phyloP scores from a whole-genome alignment of 192 early-diverging fungal genomes.

The Dissophora globulifera region DNA sequence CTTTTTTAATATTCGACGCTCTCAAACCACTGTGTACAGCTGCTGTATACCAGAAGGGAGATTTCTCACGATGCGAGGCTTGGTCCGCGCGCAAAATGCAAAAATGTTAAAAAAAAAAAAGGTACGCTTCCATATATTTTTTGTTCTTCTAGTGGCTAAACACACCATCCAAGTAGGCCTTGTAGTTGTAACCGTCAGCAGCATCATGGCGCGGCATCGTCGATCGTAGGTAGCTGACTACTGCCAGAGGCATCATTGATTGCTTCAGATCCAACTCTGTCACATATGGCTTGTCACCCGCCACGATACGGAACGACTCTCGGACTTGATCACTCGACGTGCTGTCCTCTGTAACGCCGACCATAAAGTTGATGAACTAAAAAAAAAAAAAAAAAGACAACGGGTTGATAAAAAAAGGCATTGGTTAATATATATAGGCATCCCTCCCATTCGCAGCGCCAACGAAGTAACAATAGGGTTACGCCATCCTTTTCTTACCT shows the following conservation, averaged over 20 bases:
- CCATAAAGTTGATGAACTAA: slow-evolving; percentile 87
- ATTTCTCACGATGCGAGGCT: too few relatives aligned
- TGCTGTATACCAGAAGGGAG: too few relatives aligned
- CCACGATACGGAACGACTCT: slow-evolving; percentile 87
- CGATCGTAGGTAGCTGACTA: slow-evolving; percentile 79
- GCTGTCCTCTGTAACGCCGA: slow-evolving; percentile 89
- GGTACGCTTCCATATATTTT: neutral
- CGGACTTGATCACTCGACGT: slow-evolving; percentile 87
- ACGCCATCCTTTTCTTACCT: slow-evolving; percentile 67
- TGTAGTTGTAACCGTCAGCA: slow-evolving; percentile 82
- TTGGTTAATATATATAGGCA: too few relatives aligned
- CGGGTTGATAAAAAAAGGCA: neutral
- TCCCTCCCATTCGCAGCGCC: too few relatives aligned
- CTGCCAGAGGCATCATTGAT: slow-evolving; percentile 77
- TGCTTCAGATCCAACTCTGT: slow-evolving; percentile 86
- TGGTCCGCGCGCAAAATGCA: too few relatives aligned
- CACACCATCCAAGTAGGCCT: slow-evolving; percentile 72
- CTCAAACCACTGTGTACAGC: too few relatives aligned
- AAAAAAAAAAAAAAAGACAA: neutral
- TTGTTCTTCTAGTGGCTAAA: slow-evolving; percentile 61
- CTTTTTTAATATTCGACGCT: too few relatives aligned
- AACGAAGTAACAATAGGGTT: too few relatives aligned
- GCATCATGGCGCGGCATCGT: slow-evolving; percentile 65
- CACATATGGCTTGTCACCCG: slow-evolving; percentile 86
- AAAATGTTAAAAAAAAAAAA: neutral